Percentiles rank a stretch among this genome's conserved stretches.
phyloP scores from a whole-genome alignment of 2,329 filamentous ascomycete genomes.

The Cytospora chrysosperma region DNA sequence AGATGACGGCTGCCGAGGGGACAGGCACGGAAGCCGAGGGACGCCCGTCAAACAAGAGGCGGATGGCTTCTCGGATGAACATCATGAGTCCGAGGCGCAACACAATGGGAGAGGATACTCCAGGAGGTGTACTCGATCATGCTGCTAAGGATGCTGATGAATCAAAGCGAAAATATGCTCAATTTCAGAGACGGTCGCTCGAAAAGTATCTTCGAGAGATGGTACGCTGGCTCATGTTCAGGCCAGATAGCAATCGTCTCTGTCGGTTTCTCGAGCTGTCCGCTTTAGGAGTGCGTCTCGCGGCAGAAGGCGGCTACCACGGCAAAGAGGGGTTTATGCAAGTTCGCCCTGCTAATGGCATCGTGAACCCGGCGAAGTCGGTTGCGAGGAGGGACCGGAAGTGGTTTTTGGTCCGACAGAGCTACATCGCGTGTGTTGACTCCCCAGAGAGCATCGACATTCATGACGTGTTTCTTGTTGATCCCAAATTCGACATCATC shows the following conservation, averaged over 20 bases:
- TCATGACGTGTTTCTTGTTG: conserved; percentile 97
- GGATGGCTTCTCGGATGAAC: conserved; percentile 50
- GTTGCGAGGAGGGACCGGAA: conserved; percentile 84
- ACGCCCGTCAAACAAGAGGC: conserved; percentile 41
- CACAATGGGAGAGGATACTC: conserved; percentile 49
- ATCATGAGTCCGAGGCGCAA: conserved; percentile 54
- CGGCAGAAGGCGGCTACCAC: conserved; percentile 94
- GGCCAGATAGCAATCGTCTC: conserved; percentile 89
- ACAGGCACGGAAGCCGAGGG: conserved; percentile 69
- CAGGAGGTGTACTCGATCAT: conserved; percentile 43
- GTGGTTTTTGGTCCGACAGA: conserved; percentile 97
- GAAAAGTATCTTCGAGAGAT: conserved; percentile 91
- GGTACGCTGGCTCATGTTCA: conserved; percentile 95
- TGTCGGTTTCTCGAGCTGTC: conserved; percentile 97
- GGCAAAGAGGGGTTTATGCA: conserved; percentile 95
- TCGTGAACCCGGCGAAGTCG: conserved; percentile 74
- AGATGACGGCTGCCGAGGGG: conserved; percentile 58
- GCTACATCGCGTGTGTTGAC: conserved; percentile 97
- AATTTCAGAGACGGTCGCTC: conserved; percentile 79
- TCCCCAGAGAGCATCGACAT: conserved; percentile 98
- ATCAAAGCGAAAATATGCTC: conserved; percentile 65
- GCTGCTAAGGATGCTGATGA: conserved; percentile 56
- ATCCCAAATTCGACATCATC: conserved; percentile 80
- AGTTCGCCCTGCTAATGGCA: conserved; percentile 87
- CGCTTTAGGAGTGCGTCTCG: conserved; percentile 86